These are phyloP conservation scores for Tolypocladium ophioglossoides DNA, from an alignment of 2,329 filamentous ascomycete genomes.

Conservation along the genomic window DNA sequence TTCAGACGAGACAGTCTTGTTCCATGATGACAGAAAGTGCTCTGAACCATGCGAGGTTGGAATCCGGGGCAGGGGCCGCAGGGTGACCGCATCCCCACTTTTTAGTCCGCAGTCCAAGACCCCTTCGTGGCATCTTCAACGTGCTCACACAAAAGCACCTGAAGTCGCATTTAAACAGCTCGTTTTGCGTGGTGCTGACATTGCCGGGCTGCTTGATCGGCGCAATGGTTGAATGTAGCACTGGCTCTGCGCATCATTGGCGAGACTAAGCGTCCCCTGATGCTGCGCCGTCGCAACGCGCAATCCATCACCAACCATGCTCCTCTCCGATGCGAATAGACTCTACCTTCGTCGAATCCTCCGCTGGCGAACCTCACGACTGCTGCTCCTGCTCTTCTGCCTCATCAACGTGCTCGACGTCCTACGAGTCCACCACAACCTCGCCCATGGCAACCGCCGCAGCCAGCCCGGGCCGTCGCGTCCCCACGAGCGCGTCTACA, in stretches of 20 bases:
- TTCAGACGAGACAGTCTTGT: not conserved
- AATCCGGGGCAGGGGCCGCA: not conserved
- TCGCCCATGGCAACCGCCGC: constrained; percentile 17
- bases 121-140: not conserved
- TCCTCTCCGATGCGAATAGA: constrained; percentile 17
- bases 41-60: not conserved
- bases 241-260: not conserved
- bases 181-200: not conserved
- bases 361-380: constrained; percentile 22
- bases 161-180: too few relatives aligned
- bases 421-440: constrained; percentile 24
- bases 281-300: not conserved
- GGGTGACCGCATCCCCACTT: not conserved
- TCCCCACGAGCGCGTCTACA: constrained; percentile 43
- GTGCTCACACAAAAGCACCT: not conserved
- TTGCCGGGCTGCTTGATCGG: not conserved
- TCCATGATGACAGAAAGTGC: not conserved
- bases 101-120: not conserved
- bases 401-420: constrained; percentile 28
- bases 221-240: not conserved
- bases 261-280: not conserved
- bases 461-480: constrained; percentile 11
- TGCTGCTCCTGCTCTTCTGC: constrained; percentile 22
- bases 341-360: constrained; percentile 26
- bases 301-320: constrained; percentile 9